Evolutionary conservation across 2,329 filamentous ascomycete species (phyloP), one percentile per base, ranked within the genome.

Genomic region (Dothideomycetes sp.): DNA sequence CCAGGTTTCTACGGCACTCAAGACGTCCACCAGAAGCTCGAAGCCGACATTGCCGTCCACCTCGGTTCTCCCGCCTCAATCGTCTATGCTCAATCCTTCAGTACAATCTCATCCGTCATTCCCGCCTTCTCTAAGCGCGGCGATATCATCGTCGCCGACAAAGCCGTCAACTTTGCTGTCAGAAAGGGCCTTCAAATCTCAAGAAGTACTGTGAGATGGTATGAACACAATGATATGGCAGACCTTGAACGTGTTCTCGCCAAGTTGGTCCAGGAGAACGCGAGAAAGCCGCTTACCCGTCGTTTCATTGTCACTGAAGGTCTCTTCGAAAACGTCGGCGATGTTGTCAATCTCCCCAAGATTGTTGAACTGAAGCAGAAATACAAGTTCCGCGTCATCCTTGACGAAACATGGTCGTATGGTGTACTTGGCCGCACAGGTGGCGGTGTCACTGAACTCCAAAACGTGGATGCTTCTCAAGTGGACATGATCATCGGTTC

Each of bases 1-100:
- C 91, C 91, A 5, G 88, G 94, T 49, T 98, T 98, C 67, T 98
- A 98, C 66, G 91, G 88, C 49, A 98, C 87, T 22, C 89, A 96
- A 61, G 91, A 98, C 64, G 88, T 96, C 32, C 91, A 98, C 63
- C 89, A 95, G 77, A 91, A 93, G 69, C 87, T 86, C 12, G 91
- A 98, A 65, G 78, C 84, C 43, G 89, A 96, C 59, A 88, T 98
- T 56, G 87, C 91, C 17, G 76, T 83, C 8, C 94, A 89, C 58
- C 65, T 98, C 18, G 91, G 91, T 17, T 85, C 84, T 1, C 79
- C 88, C 41, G 80, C 82, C 22, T 93, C 86, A 57, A 96, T 98
- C 51, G 80, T 98, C 45, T 98, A 98, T 57, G 84, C 91, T 1
- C 91, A 98, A 59, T 82, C 88, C 4, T 96, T 98, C 60, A 94